Evolutionary conservation across 108 stramenopile species (phyloP).

Genomic region (Fistulifera solaris): DNA sequence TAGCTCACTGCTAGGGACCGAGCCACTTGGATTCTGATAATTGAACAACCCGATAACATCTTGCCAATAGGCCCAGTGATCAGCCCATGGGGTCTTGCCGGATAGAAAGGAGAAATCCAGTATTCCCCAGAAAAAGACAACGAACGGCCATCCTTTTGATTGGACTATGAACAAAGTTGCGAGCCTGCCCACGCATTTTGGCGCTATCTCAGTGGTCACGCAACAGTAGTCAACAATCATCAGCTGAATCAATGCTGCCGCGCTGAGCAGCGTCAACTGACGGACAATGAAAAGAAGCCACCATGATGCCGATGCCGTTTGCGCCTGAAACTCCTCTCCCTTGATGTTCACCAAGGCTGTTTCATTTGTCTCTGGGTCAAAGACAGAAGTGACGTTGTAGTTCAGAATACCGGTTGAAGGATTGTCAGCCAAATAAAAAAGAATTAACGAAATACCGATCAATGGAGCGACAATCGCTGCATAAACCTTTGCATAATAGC

Average conservation of each 20-base stretch:
- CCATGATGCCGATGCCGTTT: constrained; percentile 23
- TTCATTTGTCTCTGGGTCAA: neutral
- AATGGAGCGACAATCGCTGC: constrained; percentile 9
- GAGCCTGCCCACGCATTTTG: constrained; percentile 18
- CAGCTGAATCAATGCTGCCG: constrained; percentile 13
- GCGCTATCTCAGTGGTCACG: constrained; percentile 10
- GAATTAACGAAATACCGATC: constrained; percentile 7
- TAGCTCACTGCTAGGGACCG: constrained; percentile 2
- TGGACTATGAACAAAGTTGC: constrained; percentile 41
- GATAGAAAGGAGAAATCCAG: constrained; percentile 22
- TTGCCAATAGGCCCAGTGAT: constrained; percentile 47
- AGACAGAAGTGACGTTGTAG: neutral
- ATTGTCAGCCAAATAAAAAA: constrained; percentile 27
- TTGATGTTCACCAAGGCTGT: neutral
- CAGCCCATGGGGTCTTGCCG: constrained; percentile 25
- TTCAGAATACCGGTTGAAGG: constrained; percentile 6
- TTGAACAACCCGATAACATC: constrained; percentile 23
- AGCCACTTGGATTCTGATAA: constrained; percentile 27
- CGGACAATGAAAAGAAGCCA: constrained; percentile 22
- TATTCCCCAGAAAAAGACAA: constrained; percentile 24
- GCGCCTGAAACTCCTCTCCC: neutral
- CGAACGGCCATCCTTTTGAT: constrained; percentile 39
- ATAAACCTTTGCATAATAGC: no score
- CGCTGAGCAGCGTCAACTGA: constrained; percentile 14
- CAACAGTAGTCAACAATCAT: constrained; percentile 29